Percentiles rank a stretch among this genome's conserved stretches.
Conservation (phyloP, 495 filamentous ascomycete species). For the Gamarada debralockiae region DNA sequence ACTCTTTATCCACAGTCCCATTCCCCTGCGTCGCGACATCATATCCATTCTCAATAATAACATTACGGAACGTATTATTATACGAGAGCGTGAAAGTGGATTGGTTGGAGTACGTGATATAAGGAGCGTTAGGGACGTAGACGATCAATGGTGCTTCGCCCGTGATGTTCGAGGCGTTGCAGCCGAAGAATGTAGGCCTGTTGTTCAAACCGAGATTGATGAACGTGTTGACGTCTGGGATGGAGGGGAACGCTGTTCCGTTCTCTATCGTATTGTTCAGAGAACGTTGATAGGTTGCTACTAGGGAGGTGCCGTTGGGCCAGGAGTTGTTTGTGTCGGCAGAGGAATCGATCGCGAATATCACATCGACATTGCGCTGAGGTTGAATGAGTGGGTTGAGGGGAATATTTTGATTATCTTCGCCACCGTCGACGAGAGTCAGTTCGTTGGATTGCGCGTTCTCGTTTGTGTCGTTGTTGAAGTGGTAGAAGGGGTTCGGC, state of each 20-base stretch:
- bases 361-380: constrained; percentile 73
- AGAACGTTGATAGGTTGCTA: constrained; percentile 79
- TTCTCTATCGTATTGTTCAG: constrained; percentile 50
- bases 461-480: constrained; percentile 59
- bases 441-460: constrained; percentile 51
- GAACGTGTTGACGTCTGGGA: constrained; percentile 85
- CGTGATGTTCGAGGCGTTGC: constrained; percentile 66
- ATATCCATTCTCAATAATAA: constrained; percentile 80
- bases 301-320: constrained; percentile 83
- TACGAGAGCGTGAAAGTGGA: constrained; percentile 67
- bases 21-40: constrained; percentile 80
- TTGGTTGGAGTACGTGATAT: constrained; percentile 66
- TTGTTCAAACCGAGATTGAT: constrained; percentile 81
- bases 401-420: constrained; percentile 85
- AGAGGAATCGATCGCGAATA: constrained; percentile 86
- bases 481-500: constrained; percentile 83
- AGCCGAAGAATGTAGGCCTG: constrained; percentile 91
- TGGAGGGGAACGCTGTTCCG: constrained; percentile 76
- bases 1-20: constrained; percentile 63
- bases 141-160: constrained; percentile 64
- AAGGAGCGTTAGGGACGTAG: constrained; percentile 88
- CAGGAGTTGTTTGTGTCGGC: constrained; percentile 73
- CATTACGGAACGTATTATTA: constrained; percentile 59
- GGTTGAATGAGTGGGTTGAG: constrained; percentile 84
- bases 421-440: constrained; percentile 82